Percentiles rank a stretch among this genome's conserved stretches.
Conservation (phyloP, 202 grass and related monocot genomes). For the Brachypodium distachyon region DNA sequence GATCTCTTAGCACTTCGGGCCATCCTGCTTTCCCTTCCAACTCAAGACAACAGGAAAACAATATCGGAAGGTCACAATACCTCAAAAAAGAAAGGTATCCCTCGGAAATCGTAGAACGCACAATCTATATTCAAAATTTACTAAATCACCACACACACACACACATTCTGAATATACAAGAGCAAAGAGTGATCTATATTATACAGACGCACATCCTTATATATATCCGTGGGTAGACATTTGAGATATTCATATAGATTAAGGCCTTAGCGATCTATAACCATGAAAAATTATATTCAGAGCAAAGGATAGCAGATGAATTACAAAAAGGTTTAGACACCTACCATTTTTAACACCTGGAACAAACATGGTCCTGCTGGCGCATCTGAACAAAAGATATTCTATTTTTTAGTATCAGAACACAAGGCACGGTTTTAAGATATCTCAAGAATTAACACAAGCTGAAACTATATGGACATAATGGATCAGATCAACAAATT, state of each 20-base stretch:
- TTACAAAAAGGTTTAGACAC: not conserved
- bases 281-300: not conserved
- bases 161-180: too few relatives aligned
- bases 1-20: too few relatives aligned
- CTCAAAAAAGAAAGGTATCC: too few relatives aligned
- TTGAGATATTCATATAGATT: not conserved
- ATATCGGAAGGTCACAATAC: not conserved
- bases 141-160: too few relatives aligned
- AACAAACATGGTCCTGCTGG: not conserved
- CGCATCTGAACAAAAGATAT: not conserved
- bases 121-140: too few relatives aligned
- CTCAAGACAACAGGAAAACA: not conserved
- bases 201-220: not conserved
- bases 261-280: not conserved
- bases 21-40: too few relatives aligned
- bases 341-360: not conserved
- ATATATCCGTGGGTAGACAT: not conserved
- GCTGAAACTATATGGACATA: too few relatives aligned
- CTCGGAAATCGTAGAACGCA: too few relatives aligned
- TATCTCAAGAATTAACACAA: not conserved
- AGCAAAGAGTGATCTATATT: not conserved
- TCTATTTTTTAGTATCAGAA: slow-evolving; percentile 15
- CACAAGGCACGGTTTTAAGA: not conserved
- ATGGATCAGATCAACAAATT: not conserved
- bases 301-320: not conserved